phyloP scores from a whole-genome alignment of 1,139 yeast genomes.

The Hyphopichia buzzinii region DNA sequence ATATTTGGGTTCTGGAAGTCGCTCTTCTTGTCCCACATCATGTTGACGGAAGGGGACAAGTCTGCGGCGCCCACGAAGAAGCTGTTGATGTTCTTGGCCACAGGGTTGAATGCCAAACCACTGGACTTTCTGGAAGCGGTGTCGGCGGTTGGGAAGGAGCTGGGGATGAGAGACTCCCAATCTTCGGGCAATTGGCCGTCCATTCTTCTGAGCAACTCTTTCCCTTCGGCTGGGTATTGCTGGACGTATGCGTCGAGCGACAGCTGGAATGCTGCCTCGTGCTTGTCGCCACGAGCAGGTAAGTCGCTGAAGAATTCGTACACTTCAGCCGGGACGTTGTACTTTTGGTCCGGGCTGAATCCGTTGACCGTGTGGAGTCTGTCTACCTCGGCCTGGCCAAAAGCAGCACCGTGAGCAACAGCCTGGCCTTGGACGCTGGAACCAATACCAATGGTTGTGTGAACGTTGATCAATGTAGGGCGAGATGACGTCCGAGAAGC shows the following conservation, averaged over 20 bases:
- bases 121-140: conserved; percentile 23
- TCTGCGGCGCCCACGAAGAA: conserved; percentile 28
- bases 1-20: conserved; percentile 25
- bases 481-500: conserved; percentile 19
- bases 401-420: conserved; percentile 27
- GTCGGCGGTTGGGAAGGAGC: conserved; percentile 12
- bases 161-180: conserved; percentile 19
- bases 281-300: conserved; percentile 14
- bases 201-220: conserved; percentile 17
- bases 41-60: conserved; percentile 25
- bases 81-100: conserved; percentile 16
- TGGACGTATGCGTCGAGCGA: conserved; percentile 12
- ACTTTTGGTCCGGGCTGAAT: conserved; percentile 14
- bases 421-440: conserved; percentile 23
- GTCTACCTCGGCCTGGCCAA: conserved; percentile 22
- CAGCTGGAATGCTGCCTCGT: conserved; percentile 14
- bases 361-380: conserved; percentile 17
- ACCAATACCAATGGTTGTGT: conserved; percentile 29
- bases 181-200: conserved; percentile 19
- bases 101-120: conserved; percentile 18
- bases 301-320: conserved; percentile 19
- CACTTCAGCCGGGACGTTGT: conserved; percentile 17
- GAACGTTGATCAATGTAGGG: conserved; percentile 30
- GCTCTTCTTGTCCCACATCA: conserved; percentile 20
- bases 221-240: conserved; percentile 18